Base-by-base conservation (phyloP, 2,329 filamentous ascomycete species). In the Penicillium sp. region DNA sequence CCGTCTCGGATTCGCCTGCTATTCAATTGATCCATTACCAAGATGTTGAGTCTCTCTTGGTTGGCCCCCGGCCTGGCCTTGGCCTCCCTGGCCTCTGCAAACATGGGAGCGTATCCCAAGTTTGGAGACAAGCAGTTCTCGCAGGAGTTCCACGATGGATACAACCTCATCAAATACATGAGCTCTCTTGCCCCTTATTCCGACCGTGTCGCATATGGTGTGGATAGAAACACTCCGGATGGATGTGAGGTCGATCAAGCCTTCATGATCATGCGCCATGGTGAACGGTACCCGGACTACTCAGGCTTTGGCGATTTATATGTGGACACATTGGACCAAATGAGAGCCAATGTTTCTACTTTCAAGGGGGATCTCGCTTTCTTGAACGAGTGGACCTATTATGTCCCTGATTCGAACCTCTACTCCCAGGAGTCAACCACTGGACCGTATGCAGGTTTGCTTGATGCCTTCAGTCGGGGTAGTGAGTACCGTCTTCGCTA, bases 201-300 rank as follows among this genome's bases (percentile, higher is more conserved):
- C 45, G 46, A 57, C 33, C 26, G 54, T 43, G 35, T 43, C n/a
- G 61, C 59, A 13, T 61, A 57, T 27, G 64, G 65, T 10, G 61
- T 67, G 27, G 54, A 48, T 27, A 59, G 63, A 26, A 59, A 66
- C 14, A 50, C 64, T 3, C 64, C 64, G 2, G 53, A 59, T 4
- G 33, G 43, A 45, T 68, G 66, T 45, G 35, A 52, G 1, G 62
- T 67, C 10, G 63, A 65, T 43, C 66, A 68, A 48, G 62, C 65
- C 19, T 58, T 66, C 42, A 66, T 64, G 58, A 56, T 67, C 54
- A 64, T 49, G 50, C 60, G 66, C 19, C 65, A 68, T 29, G 65
- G 65, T 14, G 66, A 68, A 54, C 60, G 65, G 14, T 67, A 67
- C 49, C 65, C 66, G 3, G 60, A 31, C 11, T 31, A 65, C 42